These are phyloP conservation scores for Trichosporon coremiiforme DNA, from an alignment of 1,284 basidiomycete genomes.

Conservation along the genomic window DNA sequence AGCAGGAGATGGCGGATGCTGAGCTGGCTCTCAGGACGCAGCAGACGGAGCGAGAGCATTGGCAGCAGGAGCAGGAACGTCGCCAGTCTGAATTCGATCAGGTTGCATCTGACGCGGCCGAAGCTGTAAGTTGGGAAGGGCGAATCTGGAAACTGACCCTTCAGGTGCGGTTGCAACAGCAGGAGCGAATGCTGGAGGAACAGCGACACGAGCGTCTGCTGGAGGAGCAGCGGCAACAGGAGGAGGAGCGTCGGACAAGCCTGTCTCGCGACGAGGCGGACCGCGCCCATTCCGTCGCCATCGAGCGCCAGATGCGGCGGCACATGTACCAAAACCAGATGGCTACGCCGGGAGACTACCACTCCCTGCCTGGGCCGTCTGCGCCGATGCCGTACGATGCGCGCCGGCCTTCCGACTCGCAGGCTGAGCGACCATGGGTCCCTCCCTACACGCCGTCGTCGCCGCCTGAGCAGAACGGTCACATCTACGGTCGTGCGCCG, in stretches of 20 bases:
- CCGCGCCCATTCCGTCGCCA: background rate
- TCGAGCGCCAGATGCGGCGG: background rate
- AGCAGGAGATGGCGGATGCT: constrained; percentile 38
- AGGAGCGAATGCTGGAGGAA: constrained; percentile 37
- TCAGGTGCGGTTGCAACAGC: constrained; percentile 44
- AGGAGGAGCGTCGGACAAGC: constrained; percentile 5
- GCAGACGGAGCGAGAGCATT: constrained; percentile 48
- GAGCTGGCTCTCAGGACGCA: constrained; percentile 50
- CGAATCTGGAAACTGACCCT: constrained; percentile 34
- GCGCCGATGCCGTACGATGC: background rate
- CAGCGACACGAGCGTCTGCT: constrained; percentile 24
- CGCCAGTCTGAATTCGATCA: constrained; percentile 12
- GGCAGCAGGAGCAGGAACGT: constrained; percentile 28
- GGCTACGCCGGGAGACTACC: background rate
- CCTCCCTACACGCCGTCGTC: background rate
- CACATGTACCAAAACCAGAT: background rate
- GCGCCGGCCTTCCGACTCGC: background rate
- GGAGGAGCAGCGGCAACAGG: constrained; percentile 10
- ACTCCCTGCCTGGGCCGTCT: background rate
- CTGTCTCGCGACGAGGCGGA: constrained; percentile 1
- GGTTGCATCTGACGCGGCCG: background rate
- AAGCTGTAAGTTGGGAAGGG: constrained; percentile 1
- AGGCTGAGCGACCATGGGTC: background rate
- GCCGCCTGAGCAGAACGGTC: background rate
- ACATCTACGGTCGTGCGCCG: background rate